Evolutionary conservation across 441 rosid species (phyloP).

Genomic region (Biscutella laevigata): DNA sequence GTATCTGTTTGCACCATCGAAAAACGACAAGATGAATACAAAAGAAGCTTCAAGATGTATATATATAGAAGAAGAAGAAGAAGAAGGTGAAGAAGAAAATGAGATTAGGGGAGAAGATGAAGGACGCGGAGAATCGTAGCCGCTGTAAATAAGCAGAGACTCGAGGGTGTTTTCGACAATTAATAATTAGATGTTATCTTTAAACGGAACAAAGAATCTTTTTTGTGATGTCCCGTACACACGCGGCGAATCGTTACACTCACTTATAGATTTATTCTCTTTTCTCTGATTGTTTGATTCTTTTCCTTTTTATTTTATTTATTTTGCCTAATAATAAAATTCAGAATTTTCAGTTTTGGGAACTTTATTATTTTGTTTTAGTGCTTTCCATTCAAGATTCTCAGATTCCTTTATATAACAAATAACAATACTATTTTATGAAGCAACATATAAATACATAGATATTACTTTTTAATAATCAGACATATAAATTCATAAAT

Average conservation of each 20-base stretch:
- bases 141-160: slow-evolving; percentile 26
- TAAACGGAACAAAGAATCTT: slow-evolving; percentile 35
- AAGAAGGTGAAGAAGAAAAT: slow-evolving; percentile 3
- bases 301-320: slow-evolving; percentile 10
- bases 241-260: slow-evolving; percentile 45
- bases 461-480: no score
- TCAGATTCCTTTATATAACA: slow-evolving; percentile 10
- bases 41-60: slow-evolving; percentile 14
- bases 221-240: slow-evolving; percentile 27
- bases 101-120: slow-evolving; percentile 29
- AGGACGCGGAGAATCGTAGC: slow-evolving; percentile 37
- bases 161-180: slow-evolving; percentile 23
- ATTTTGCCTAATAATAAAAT: neutral
- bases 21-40: slow-evolving; percentile 23
- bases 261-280: neutral
- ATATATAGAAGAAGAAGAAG: slow-evolving; percentile 12
- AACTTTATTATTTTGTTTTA: neutral
- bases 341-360: slow-evolving; percentile 9
- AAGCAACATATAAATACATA: no score
- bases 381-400: slow-evolving; percentile 14
- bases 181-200: slow-evolving; percentile 13
- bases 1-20: slow-evolving; percentile 19
- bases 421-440: no score
- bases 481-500: no score
- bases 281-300: slow-evolving; percentile 8